Evolutionary conservation across 768 basidiomycete species (phyloP), one percentile per base, ranked within the genome.

Genomic region (Leccinum truebloodii): DNA sequence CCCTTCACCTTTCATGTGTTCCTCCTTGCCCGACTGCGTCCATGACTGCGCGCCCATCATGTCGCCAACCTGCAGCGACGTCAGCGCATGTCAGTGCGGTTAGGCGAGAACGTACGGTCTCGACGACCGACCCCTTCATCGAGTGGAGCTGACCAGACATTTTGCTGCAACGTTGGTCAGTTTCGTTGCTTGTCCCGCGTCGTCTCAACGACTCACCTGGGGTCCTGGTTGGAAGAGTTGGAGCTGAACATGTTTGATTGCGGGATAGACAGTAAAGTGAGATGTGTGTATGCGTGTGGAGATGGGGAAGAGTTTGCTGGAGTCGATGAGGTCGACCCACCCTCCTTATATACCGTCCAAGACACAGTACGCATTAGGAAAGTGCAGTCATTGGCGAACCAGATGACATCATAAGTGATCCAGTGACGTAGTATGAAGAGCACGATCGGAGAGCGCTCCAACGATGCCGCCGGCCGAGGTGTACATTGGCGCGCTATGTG

Each of bases 1-100:
- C 55, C 70, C 70, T 71, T 83, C 79, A 59, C 83, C 83, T 65
- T 76, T 68, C 16, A 69, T 69, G 59, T 85, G 83, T 65, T 85
- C 84, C 51, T 86, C 69, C 53, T 78, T 78, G 14, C 83, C 83
- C 49, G 79, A 70, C 54, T 77, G 66, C 52, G 67, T 50, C 84
- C 80, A 84, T 2, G 74, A 59, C 62, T 73, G 61, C 8, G 73
- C 65, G 30, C 84, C 83, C 22, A 74, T 76, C 63, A 77, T 13
- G 57, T 84, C 75, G 56, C 83, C 83, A 55, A 78, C 65, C 67
- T 75, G 41, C 3, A n/a, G 5, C 51, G 20, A 54, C n/a, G 28
- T 61, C 32, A 52, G 34, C 6, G 2, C 8, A 3, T 2, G 16
- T n/a, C 22, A 10, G 6, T 3, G 3, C 16, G 3, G 14, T 4